Conservation (phyloP, 2,329 filamentous ascomycete genomes). For the Celoporthe dispersa region DNA sequence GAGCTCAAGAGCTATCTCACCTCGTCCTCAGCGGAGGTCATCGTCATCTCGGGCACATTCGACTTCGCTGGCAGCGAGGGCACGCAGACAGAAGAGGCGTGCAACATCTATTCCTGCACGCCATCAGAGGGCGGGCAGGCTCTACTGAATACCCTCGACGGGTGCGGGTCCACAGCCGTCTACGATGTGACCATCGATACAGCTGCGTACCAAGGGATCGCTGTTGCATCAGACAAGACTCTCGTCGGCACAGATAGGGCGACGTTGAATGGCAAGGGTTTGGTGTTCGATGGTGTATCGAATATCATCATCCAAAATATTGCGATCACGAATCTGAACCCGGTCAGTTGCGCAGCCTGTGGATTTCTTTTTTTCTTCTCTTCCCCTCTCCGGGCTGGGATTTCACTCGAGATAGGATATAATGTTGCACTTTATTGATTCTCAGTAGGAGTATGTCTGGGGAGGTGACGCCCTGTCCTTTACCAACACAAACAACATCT, state of each 20-base stretch:
- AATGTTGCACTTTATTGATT: not conserved
- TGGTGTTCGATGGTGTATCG: slow-evolving; percentile 51
- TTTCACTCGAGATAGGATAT: slow-evolving; percentile 50
- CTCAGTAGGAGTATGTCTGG: slow-evolving; percentile 19
- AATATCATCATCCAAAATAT: slow-evolving; percentile 67
- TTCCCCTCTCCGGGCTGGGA: slow-evolving; percentile 63
- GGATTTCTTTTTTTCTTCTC: slow-evolving; percentile 64
- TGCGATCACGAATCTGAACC: slow-evolving; percentile 49
- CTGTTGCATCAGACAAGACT: slow-evolving; percentile 60
- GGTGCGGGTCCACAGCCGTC: slow-evolving; percentile 46
- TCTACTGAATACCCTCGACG: slow-evolving; percentile 43
- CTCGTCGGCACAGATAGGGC: slow-evolving; percentile 58
- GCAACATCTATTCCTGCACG: slow-evolving; percentile 55
- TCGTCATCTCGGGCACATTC: slow-evolving; percentile 60
- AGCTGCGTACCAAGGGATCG: slow-evolving; percentile 54
- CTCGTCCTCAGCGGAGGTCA: slow-evolving; percentile 57
- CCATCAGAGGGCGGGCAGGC: slow-evolving; percentile 21
- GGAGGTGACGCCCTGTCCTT: slow-evolving; percentile 20
- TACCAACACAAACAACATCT: slow-evolving; percentile 42
- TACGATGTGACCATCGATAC: slow-evolving; percentile 53
- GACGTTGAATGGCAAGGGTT: slow-evolving; percentile 61
- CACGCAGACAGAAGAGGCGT: slow-evolving; percentile 54
- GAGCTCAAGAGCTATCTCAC: slow-evolving; percentile 64
- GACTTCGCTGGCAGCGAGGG: slow-evolving; percentile 62
- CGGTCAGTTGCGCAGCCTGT: slow-evolving; percentile 38